A percentile compares a stretch with the other conserved stretches of the same genome.
Evolutionary conservation across 2,329 filamentous ascomycete genomes (phyloP).

Genomic region (Fusarium sulawesiense): DNA sequence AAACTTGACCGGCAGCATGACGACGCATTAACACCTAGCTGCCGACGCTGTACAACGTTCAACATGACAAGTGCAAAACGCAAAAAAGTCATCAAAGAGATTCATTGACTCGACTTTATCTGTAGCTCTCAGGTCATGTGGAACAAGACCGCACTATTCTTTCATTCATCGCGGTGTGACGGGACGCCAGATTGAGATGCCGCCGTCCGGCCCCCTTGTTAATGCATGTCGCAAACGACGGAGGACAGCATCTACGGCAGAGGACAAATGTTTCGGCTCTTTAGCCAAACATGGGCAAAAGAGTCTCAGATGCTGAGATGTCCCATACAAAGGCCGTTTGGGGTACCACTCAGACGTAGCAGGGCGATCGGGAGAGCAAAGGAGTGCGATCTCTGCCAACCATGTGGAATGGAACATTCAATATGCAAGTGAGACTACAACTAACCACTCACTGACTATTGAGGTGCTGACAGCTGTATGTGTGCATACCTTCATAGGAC

Average conservation of each 20-base stretch:
- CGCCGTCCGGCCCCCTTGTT: conserved; percentile 17
- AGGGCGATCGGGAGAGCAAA: background rate
- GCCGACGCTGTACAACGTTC: conserved; percentile 17
- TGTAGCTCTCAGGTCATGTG: background rate
- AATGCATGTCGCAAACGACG: conserved; percentile 22
- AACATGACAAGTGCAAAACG: conserved; percentile 2
- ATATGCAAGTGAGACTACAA: conserved; percentile 21
- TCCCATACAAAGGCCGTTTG: conserved; percentile 19
- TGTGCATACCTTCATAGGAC: conserved; percentile 8
- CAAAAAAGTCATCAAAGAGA: background rate
- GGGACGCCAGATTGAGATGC: conserved; percentile 27
- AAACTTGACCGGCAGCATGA: conserved; percentile 22
- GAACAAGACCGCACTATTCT: conserved; percentile 15
- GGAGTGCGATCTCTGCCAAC: conserved; percentile 7
- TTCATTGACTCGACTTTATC: conserved; percentile 20
- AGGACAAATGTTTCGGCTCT: conserved; percentile 41
- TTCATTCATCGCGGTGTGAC: conserved; percentile 31
- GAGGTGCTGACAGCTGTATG: conserved; percentile 10
- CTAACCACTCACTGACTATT: background rate
- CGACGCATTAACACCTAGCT: conserved; percentile 5
- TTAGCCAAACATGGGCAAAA: conserved; percentile 36
- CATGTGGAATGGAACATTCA: conserved; percentile 6
- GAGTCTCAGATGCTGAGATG: conserved; percentile 19
- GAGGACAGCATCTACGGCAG: conserved; percentile 29
- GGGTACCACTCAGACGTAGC: conserved; percentile 11